Evolutionary conservation across 2,329 filamentous ascomycete species (phyloP).

Genomic region (Sporothrix dimorphospora): DNA sequence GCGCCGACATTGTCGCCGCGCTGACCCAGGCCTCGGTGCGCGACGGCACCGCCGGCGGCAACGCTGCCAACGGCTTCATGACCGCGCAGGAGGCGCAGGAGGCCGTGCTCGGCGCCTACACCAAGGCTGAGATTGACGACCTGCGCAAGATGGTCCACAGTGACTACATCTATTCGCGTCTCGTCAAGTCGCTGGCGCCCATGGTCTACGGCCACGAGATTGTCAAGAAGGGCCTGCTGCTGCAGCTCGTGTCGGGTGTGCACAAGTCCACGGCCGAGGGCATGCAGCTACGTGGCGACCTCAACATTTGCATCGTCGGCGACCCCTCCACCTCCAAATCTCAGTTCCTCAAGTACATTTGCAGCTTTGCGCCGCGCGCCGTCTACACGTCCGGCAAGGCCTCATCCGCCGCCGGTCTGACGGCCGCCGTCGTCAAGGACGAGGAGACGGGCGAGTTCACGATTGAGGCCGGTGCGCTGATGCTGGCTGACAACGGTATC

Average conservation of each 20-base stretch:
- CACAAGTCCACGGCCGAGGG: slow-evolving; percentile 89
- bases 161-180: slow-evolving; percentile 88
- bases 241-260: slow-evolving; percentile 96
- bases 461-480: slow-evolving; percentile 95
- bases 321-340: slow-evolving; percentile 97
- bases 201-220: slow-evolving; percentile 98
- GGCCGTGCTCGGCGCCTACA: slow-evolving; percentile 83
- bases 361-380: slow-evolving; percentile 91
- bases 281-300: slow-evolving; percentile 93
- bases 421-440: slow-evolving; percentile 94
- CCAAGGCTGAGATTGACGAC: slow-evolving; percentile 85
- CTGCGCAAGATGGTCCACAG: slow-evolving; percentile 91
- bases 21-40: slow-evolving; percentile 72
- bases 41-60: slow-evolving; percentile 55
- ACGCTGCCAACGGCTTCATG: slow-evolving; percentile 43
- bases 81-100: slow-evolving; percentile 85
- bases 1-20: slow-evolving; percentile 81
- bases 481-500: slow-evolving; percentile 96
- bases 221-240: slow-evolving; percentile 92
- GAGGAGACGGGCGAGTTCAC: slow-evolving; percentile 99
- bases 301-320: slow-evolving; percentile 98
- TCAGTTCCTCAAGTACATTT: slow-evolving; percentile 97
- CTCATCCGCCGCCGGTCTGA: slow-evolving; percentile 95
- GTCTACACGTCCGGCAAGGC: slow-evolving; percentile 98
- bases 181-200: slow-evolving; percentile 92